These are phyloP conservation scores for Spirogloea muscicola DNA, from an alignment of 139 green algal species.

Conservation along the genomic window DNA sequence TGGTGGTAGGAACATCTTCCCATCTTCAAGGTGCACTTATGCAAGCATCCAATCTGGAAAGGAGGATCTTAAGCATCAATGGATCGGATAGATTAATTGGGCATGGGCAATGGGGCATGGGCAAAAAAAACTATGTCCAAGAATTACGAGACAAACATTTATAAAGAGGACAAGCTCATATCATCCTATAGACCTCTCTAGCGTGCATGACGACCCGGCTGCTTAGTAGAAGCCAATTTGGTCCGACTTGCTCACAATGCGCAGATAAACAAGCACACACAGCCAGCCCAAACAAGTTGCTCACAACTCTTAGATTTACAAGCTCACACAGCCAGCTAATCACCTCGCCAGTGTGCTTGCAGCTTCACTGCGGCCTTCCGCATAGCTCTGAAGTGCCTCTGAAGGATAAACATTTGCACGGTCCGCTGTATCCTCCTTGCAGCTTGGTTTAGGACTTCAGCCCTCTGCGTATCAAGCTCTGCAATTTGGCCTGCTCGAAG, in stretches of 20 bases:
- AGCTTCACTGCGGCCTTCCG: constrained; percentile 19
- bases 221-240: no score
- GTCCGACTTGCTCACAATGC: no score
- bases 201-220: no score
- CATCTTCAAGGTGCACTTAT: no score
- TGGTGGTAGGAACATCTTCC: background rate
- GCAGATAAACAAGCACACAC: background rate
- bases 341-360: constrained; percentile 14
- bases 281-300: background rate
- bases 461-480: constrained; percentile 29
- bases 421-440: constrained; percentile 61
- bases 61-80: no score
- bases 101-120: no score
- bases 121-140: no score
- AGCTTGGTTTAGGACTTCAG: constrained; percentile 70
- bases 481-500: constrained; percentile 81
- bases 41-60: no score
- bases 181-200: no score
- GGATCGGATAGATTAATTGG: no score
- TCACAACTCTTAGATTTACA: background rate
- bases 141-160: no score
- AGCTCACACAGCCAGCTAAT: background rate
- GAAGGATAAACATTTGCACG: constrained; percentile 5
- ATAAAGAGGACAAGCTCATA: no score
- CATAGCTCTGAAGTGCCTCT: background rate